A percentile compares a stretch with the other conserved stretches of the same genome.
Evolutionary conservation across 805 yeast genomes (phyloP).

Genomic region (Pichia gijzeniarum): DNA sequence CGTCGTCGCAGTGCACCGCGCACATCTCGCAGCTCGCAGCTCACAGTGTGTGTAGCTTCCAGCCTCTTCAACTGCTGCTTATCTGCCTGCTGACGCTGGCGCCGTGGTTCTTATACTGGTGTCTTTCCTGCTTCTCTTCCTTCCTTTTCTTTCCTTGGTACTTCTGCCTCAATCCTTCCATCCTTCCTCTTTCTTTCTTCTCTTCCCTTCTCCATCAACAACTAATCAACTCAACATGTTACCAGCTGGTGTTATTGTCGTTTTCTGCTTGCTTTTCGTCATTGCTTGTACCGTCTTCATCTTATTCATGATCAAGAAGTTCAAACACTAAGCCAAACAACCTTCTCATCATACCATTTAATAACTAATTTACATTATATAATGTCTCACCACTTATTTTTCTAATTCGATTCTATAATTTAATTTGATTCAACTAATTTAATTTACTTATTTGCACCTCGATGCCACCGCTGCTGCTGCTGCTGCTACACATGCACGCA

Average conservation of each 20-base stretch:
- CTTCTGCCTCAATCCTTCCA: too few relatives aligned
- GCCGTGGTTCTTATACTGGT: too few relatives aligned
- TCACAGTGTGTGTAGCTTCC: too few relatives aligned
- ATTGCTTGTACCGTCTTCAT: constrained; percentile 30
- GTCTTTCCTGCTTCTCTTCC: background rate
- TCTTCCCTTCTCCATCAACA: background rate
- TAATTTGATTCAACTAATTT: background rate
- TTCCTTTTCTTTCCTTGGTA: background rate
- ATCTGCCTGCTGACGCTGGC: too few relatives aligned
- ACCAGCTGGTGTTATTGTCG: constrained; percentile 63
- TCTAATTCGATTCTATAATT: background rate
- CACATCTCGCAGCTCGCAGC: too few relatives aligned
- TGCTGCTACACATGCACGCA: too few relatives aligned
- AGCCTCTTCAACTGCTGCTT: too few relatives aligned
- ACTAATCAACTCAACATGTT: constrained; percentile 35
- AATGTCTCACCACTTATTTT: constrained; percentile 1
- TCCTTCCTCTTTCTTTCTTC: background rate
- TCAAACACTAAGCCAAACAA: constrained; percentile 25
- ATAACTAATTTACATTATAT: too few relatives aligned
- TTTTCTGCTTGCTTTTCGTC: constrained; percentile 48
- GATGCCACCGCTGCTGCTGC: background rate
- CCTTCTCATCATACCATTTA: too few relatives aligned
- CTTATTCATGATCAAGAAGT: constrained; percentile 28
- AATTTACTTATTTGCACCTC: background rate
- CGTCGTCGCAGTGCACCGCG: too few relatives aligned